Evolutionary conservation across 2,329 filamentous ascomycete species (phyloP).

Genomic region (Aspergillus fischeri): DNA sequence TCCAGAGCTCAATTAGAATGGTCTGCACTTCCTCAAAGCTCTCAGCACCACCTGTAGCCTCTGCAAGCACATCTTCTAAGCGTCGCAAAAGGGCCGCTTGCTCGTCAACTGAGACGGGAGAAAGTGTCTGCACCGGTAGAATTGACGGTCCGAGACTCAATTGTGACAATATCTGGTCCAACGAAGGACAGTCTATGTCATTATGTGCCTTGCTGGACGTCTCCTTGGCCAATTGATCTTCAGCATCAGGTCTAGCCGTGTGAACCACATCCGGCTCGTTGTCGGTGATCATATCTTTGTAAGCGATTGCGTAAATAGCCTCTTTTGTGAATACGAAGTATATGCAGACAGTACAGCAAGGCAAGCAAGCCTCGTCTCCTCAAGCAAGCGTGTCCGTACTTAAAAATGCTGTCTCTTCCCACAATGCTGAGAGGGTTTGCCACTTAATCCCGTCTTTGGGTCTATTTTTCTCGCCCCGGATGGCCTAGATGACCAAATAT

Average conservation of each 20-base stretch:
- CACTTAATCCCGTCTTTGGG: background rate
- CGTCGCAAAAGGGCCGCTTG: slow-evolving; percentile 32
- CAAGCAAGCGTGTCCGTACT: background rate
- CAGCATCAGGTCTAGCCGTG: background rate
- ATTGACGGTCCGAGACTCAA: slow-evolving; percentile 17
- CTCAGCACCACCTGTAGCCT: slow-evolving; percentile 21
- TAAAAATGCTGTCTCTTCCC: background rate
- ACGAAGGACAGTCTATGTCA: slow-evolving; percentile 21
- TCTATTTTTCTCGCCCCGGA: background rate
- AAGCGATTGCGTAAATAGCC: background rate
- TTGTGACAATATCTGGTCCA: slow-evolving; percentile 23
- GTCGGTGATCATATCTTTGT: slow-evolving; percentile 12
- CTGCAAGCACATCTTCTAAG: slow-evolving; percentile 29
- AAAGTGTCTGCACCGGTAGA: slow-evolving; percentile 14
- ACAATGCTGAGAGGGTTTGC: background rate
- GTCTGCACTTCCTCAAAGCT: slow-evolving; percentile 24
- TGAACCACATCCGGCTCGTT: slow-evolving; percentile 11
- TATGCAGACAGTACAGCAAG: background rate
- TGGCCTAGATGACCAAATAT: background rate
- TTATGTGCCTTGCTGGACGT: background rate
- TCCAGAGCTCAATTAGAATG: slow-evolving; percentile 35
- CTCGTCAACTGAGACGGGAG: slow-evolving; percentile 22
- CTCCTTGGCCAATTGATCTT: background rate
- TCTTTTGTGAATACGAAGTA: background rate
- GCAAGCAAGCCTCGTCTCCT: background rate